Evolutionary conservation across 495 filamentous ascomycete species (phyloP), one percentile per base, ranked within the genome.

Genomic region (Hypoxylon fuscum): DNA sequence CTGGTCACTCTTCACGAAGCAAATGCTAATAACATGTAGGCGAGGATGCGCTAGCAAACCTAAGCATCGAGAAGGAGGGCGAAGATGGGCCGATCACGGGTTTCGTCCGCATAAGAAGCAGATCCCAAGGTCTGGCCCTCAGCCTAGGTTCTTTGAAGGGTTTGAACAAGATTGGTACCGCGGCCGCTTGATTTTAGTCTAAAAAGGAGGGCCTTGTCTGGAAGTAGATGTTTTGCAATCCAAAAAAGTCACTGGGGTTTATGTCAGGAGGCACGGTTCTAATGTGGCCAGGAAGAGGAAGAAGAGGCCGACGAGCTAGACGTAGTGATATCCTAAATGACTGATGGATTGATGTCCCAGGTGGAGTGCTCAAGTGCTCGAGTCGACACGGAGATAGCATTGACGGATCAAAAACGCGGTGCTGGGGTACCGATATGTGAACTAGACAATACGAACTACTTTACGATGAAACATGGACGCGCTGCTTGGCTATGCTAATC

Each of bases 91-190:
- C 93, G 5, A 90, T 99, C 59, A 98, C 95, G 22, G 96, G 96
- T n/a, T 99, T 99, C 74, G 91, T 99, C 49, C 90, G 96, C 67
- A 99, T 99, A 83, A 87, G 96, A 76, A 97, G 93, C 81, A 90
- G 96, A 67, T 96, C 92, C 4, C 96, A 99, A 79, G 96, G 95
- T 45, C 82, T 99, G 55, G 96, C 96, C 2, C 79, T 99, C 58
- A 97, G 93, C 74, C 79, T 99, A 55, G 96, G 96, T 14, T 94
- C 90, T 35, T 81, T 99, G 68, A 99, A 99, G 79, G 96, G 96
- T 3, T 79, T 99, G 62, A 95, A 94, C 76, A 93, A 93, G 78
- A 87, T 88, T 60, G 86, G 86, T 34, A 78, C 63, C 0, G 57
- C 79, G 31, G 62, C 70, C 5, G 78, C 79, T 68, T 81, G 53